phyloP scores from a whole-genome alignment of 495 filamentous ascomycete species.

The Cladorrhinum samala region DNA sequence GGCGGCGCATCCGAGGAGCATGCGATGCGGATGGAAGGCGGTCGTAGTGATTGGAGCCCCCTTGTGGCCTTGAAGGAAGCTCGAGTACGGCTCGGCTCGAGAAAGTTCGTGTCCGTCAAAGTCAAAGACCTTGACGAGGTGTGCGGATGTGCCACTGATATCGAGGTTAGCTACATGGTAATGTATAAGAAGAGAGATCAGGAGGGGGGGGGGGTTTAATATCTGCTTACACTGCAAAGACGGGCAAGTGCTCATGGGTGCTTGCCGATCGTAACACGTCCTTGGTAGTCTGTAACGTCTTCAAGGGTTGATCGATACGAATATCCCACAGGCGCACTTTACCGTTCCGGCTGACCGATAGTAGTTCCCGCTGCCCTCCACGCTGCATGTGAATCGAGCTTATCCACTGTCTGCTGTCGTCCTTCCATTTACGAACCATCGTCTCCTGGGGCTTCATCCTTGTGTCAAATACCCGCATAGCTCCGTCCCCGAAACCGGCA shows the following conservation, averaged over 20 bases:
- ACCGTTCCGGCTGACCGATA: conserved; percentile 81
- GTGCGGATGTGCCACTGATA: conserved; percentile 81
- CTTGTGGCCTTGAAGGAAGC: conserved; percentile 70
- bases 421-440: conserved; percentile 94
- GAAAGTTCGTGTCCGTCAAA: conserved; percentile 71
- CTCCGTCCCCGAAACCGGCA: conserved; percentile 95
- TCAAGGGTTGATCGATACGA: conserved; percentile 67
- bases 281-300: conserved; percentile 66
- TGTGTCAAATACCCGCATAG: conserved; percentile 89
- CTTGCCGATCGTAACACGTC: conserved; percentile 77
- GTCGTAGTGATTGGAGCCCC: conserved; percentile 77
- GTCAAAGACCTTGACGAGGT: conserved; percentile 88
- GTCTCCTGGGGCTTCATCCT: conserved; percentile 70
- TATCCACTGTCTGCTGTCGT: conserved; percentile 80
- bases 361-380: conserved; percentile 82
- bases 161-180: conserved; percentile 30
- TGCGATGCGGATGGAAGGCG: conserved; percentile 92
- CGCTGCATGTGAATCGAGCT: conserved; percentile 95
- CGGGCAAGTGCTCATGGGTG: conserved; percentile 93
- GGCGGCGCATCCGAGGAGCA: conserved; percentile 80
- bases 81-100: conserved; percentile 77
- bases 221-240: conserved; percentile 82
- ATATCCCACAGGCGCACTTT: conserved; percentile 97
- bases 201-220: too few relatives aligned
- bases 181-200: neutral